Evolutionary conservation across 352 stramenopile genomes (phyloP).

Genomic region (Bremia lactucae): DNA sequence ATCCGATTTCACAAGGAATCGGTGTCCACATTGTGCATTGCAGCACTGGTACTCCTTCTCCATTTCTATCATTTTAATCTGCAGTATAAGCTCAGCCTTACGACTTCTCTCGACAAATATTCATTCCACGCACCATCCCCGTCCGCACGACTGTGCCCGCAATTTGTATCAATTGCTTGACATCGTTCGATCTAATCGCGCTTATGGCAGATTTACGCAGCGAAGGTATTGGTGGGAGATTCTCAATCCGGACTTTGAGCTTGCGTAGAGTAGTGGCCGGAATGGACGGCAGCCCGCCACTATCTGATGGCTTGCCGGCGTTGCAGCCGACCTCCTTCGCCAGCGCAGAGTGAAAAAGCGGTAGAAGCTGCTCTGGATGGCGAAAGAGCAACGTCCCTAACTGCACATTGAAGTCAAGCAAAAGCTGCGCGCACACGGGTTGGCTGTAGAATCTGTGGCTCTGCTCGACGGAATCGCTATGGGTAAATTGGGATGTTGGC

Average conservation of each 20-base stretch:
- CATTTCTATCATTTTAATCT: slow-evolving; percentile 90
- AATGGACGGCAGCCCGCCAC: slow-evolving; percentile 17
- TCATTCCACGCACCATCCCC: slow-evolving; percentile 39
- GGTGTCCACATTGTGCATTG: slow-evolving; percentile 53
- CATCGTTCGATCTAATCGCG: slow-evolving; percentile 82
- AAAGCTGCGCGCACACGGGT: slow-evolving; percentile 56
- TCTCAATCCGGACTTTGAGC: slow-evolving; percentile 84
- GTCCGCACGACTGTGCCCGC: slow-evolving; percentile 85
- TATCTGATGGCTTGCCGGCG: slow-evolving; percentile 3
- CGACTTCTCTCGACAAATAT: not conserved
- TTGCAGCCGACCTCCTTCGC: slow-evolving; percentile 30
- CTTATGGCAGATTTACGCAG: slow-evolving; percentile 84
- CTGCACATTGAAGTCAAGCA: slow-evolving; percentile 71
- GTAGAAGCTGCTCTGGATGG: slow-evolving; percentile 82
- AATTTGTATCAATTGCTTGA: slow-evolving; percentile 83
- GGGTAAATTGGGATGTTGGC: not conserved
- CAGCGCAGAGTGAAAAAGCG: slow-evolving; percentile 80
- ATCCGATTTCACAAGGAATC: slow-evolving; percentile 84
- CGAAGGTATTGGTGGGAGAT: slow-evolving; percentile 80
- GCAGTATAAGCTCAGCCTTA: not conserved
- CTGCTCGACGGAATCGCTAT: not conserved
- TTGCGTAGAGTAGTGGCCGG: slow-evolving; percentile 29
- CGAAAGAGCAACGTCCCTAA: slow-evolving; percentile 81
- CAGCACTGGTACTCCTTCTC: slow-evolving; percentile 81
- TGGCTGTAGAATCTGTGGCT: slow-evolving; percentile 35